Base-by-base conservation (phyloP, 2,329 filamentous ascomycete genomes). In the Chaetomium olivaceum region DNA sequence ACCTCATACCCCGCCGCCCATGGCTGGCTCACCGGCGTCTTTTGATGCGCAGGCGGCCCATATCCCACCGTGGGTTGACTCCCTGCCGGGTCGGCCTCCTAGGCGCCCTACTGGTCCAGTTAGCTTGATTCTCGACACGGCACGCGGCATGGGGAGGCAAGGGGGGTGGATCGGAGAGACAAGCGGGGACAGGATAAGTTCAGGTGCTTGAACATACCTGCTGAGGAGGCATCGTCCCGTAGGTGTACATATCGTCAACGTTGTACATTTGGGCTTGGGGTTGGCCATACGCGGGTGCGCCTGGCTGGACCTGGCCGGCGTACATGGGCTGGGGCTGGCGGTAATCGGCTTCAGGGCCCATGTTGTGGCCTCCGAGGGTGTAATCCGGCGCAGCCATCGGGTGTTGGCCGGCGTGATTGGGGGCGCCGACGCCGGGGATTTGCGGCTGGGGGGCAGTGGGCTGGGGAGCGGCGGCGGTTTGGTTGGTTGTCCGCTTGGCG, bases 191-290 rank as follows among this genome's bases (percentile, higher is more conserved):
- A 48, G 23, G n/a, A n/a, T 9, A 19, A 43, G 6, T 16, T 31
- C n/a, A 5, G 58, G 46, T 52, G 46, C 16, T 31, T 16, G 25
- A 25, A 79, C 85, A 76, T 83, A 93, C 91, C 82, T 93, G 91
- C 77, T 96, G 92, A 69, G 91, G 86, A 72, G 90, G 89, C 85
- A 97, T 91, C 68, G 88, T 81, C 16, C 89, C 85, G 76, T 96
- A 96, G 48, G 85, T 85, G 71, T 98, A 98, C 84, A 97, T 97
- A 69, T 87, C 88, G 68, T 92, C 89, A 78, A 93, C 89, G 64
- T 90, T 89, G 63, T 93, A 97, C 85, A 97, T 96, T 69, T 87
- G 82, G 65, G 89, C 87, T 71, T 91, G 89, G 55, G 90, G 86
- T 74, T 95, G 92, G 16, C 89, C 91, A 75, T 96, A 96, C 14